A percentile compares a stretch with the other conserved stretches of the same genome.
These are phyloP conservation scores for Solanum lycopersicoides DNA, from an alignment of 257 asterid genomes.

Conservation along the genomic window DNA sequence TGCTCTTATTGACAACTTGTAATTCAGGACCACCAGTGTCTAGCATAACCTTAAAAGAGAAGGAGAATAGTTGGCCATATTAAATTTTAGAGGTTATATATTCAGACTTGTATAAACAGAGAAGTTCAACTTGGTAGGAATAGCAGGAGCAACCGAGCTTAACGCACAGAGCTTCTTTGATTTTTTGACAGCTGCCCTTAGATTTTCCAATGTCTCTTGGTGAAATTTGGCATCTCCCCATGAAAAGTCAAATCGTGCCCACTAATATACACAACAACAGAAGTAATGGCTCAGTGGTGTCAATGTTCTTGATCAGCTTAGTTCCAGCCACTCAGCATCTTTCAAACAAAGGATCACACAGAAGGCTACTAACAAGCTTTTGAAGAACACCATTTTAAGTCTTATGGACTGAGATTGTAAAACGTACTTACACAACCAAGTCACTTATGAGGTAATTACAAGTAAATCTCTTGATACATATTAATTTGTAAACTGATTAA, in stretches of 20 bases:
- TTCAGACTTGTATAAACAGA: background rate
- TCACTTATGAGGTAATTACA: background rate
- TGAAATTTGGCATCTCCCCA: conserved; percentile 84
- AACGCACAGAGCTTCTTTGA: conserved; percentile 87
- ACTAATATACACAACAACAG: conserved; percentile 23
- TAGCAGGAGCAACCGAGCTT: conserved; percentile 9
- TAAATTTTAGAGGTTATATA: background rate
- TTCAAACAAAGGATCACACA: background rate
- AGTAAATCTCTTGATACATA: background rate
- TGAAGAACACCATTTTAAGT: background rate
- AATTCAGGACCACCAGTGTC: conserved; percentile 94
- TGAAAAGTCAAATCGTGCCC: conserved; percentile 90
- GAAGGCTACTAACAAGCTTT: background rate
- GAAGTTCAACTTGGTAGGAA: background rate
- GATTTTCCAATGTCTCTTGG: conserved; percentile 84
- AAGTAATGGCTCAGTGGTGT: background rate
- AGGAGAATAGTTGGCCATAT: background rate
- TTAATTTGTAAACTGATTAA: background rate
- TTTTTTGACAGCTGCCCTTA: conserved; percentile 59
- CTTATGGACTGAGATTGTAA: background rate
- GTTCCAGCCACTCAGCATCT: background rate
- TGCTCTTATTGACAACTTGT: conserved; percentile 73
- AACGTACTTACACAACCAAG: background rate
- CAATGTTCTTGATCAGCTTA: background rate
- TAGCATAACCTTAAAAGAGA: conserved; percentile 64